Base-by-base conservation (phyloP, 2,329 filamentous ascomycete species). In the Colletotrichum lentis region DNA sequence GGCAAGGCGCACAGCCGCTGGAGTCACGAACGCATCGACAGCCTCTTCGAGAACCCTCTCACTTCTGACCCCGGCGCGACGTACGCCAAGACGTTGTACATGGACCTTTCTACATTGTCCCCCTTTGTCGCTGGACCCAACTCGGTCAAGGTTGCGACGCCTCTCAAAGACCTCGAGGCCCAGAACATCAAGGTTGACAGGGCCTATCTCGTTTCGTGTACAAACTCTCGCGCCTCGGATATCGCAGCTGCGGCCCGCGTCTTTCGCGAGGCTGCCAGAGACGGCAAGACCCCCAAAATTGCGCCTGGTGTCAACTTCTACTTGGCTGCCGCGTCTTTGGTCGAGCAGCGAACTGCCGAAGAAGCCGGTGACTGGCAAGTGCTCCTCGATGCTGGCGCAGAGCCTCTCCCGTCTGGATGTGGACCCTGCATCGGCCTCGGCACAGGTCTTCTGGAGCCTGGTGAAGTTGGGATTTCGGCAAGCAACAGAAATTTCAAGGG, bases 401-500 rank as follows among this genome's bases (percentile, higher is more conserved):
- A 88, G 62, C 79, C 85, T 0, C 83, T 96, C 0, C 91, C 91
- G 0, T 83, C 91, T 8, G 91, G 91, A 0, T 97, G 94, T 71
- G 93, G 89, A 0, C 90, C 91, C 0, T 97, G 95, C 75, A 97
- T 98, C 70, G 94, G 94, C 8, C 85, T 97, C 0, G 76, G 79
- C 0, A 87, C 85, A 0, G 94, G 94, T 44, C 83, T 97, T 0
- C 85, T 97, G 0, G 90, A 97, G 77, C 85, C 87, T 2, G 93
- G 92, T n/a, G 94, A 97, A 80, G 89, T 94, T 11, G 94, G 94
- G 24, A 94, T 97, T 72, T 90, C 85, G 69, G 92, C 93, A 0
- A 89, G 85, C 59, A 97, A 97, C 82, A 85, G 94, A 12, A 97
- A 97, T 78, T 97, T 94, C 83, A 94, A 94, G 79, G 94, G 94